phyloP scores from a whole-genome alignment of 2,329 filamentous ascomycete species.

The Macrophomina tecta region DNA sequence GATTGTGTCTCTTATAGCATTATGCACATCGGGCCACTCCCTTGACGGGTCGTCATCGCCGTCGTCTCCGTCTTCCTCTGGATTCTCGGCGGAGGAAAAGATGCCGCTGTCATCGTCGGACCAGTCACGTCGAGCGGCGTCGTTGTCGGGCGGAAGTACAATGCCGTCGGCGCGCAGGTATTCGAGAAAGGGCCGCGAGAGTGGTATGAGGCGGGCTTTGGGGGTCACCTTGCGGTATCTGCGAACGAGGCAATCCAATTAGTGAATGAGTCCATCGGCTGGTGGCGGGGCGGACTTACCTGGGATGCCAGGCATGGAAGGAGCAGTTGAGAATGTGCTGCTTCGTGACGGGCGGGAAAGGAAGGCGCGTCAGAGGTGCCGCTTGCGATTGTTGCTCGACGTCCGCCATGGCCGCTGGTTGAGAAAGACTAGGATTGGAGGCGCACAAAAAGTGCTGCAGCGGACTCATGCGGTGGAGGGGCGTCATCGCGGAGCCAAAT shows the following conservation, averaged over 20 bases:
- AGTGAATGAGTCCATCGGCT: background rate
- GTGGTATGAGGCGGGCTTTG: slow-evolving; percentile 82
- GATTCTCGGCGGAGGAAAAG: slow-evolving; percentile 52
- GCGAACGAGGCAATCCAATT: background rate
- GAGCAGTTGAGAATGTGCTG: slow-evolving; percentile 93
- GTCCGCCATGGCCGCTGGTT: slow-evolving; percentile 7
- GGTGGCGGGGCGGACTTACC: slow-evolving; percentile 50
- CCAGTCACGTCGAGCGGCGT: slow-evolving; percentile 47
- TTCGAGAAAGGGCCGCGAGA: slow-evolving; percentile 75
- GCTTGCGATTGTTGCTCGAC: background rate
- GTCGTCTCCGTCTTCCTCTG: slow-evolving; percentile 60
- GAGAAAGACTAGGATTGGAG: background rate
- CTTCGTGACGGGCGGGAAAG: slow-evolving; percentile 83
- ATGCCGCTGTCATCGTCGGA: slow-evolving; percentile 60
- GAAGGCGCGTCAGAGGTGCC: slow-evolving; percentile 51
- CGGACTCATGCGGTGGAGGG: background rate
- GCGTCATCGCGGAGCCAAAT: slow-evolving; percentile 29
- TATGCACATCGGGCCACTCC: slow-evolving; percentile 74
- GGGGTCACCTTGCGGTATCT: slow-evolving; percentile 82
- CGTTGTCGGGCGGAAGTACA: slow-evolving; percentile 75
- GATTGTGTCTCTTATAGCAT: slow-evolving; percentile 77
- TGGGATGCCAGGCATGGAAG: slow-evolving; percentile 89
- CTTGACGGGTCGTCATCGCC: slow-evolving; percentile 70
- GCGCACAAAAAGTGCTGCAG: background rate
- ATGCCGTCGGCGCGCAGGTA: slow-evolving; percentile 95